Percentiles rank a stretch among this genome's conserved stretches.
phyloP scores from a whole-genome alignment of 148 eudicot genomes.

The Persicaria maculosa region DNA sequence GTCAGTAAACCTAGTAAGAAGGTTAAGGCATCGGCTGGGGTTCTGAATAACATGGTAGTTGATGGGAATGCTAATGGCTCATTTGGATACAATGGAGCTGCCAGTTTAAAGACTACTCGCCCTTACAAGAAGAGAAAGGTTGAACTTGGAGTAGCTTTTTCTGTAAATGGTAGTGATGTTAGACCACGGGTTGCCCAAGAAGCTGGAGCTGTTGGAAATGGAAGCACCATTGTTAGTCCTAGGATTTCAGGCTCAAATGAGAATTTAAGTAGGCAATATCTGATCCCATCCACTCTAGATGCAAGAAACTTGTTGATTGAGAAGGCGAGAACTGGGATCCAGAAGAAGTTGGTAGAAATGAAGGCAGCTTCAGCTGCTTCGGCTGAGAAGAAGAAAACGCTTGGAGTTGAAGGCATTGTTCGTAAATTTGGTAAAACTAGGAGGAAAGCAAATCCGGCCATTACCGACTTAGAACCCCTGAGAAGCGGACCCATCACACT shows the following conservation, averaged over 20 bases:
- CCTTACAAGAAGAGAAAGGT: constrained; percentile 73
- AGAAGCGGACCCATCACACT: constrained; percentile 53
- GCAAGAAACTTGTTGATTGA: constrained; percentile 58
- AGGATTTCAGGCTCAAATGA: constrained; percentile 21
- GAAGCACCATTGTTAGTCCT: constrained; percentile 23
- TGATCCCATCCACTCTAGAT: constrained; percentile 52
- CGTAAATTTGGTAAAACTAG: constrained; percentile 26
- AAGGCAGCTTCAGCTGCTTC: constrained; percentile 24
- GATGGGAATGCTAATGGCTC: constrained; percentile 30
- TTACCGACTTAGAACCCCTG: constrained; percentile 33
- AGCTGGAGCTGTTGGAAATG: constrained; percentile 30
- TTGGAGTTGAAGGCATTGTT: constrained; percentile 21
- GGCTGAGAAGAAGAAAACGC: constrained; percentile 12
- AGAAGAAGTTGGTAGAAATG: constrained; percentile 54
- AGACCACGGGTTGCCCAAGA: constrained; percentile 31
- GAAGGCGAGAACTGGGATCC: constrained; percentile 60
- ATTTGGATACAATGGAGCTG: constrained; percentile 28
- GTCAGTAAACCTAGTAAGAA: constrained; percentile 32
- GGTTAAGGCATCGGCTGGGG: constrained; percentile 18
- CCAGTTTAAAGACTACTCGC: constrained; percentile 41
- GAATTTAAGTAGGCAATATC: constrained; percentile 18
- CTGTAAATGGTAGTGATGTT: constrained; percentile 25
- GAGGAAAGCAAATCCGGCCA: constrained; percentile 22
- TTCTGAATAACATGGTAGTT: constrained; percentile 6
- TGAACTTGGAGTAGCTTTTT: constrained; percentile 27